Evolutionary conservation across 257 asterid genomes (phyloP), one percentile per base, ranked within the genome.

Genomic region (Solanum gracilifrons): DNA sequence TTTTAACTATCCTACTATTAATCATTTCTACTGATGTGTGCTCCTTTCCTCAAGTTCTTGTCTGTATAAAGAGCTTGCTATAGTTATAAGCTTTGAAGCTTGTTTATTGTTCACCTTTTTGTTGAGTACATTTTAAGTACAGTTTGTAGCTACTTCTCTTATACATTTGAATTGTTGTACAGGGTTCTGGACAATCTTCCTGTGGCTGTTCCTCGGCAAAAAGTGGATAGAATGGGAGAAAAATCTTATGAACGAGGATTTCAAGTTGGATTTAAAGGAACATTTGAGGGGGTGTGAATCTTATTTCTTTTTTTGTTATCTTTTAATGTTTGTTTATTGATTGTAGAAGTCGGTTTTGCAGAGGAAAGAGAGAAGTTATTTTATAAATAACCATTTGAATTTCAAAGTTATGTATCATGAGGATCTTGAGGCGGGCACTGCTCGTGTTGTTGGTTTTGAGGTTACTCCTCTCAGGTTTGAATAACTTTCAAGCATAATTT

Each of bases 161-260:
- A 35, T 33, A 33, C 80, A 33, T 73, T 73, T 73, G 15, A 48
- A 39, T 55, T 84, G 36, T 60, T 71, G 43, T 87, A 15, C 76
- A 92, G 93, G 93, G 89, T 92, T 83, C 88, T 92, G 87, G 95
- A 91, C 90, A 92, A 92, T 88, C 93, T 92, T 89, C 93, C 95
- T 29, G 92, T 91, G 66, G 92, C 92, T 21, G 92, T 92, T 90
- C 87, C 89, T 86, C 88, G 93, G 93, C 88, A 77, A 87, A 90
- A 85, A 37, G 88, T 10, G 89, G 93, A 90, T 86, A 90, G 58
- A 46, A 85, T 85, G 41, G 62, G 64, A 60, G 83, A 87, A 88
- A 90, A 85, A 48, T 20, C 91, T 51, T 91, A 92, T 71, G 95
- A 91, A 85, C 90, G 85, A 58, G 95, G 95, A 41, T 91, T 86